Evolutionary conservation across 176 grass and related monocot species (phyloP), one percentile per base, ranked within the genome.

Genomic region (Neostapfia colusana): DNA sequence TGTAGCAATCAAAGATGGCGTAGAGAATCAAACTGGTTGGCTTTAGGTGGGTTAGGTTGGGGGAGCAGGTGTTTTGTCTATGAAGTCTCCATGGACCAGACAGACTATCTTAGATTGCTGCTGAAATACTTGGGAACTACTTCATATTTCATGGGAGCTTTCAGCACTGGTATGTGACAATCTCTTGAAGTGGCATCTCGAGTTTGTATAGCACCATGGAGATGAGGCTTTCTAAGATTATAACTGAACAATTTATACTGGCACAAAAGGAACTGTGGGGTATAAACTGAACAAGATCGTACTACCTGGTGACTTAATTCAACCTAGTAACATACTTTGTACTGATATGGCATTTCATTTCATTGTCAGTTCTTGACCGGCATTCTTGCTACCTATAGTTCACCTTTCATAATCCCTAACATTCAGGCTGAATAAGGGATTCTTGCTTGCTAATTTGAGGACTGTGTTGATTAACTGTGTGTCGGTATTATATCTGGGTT

Each of bases 231-330:
- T 1, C 12, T 25, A 11, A 57, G 10, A 53, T 36, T n/a, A n/a
- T n/a, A 68, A 31, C 44, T 70, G 45, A n/a, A 35, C 16, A 20
- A 6, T 53, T 73, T 4, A 9, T 4, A 9, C 15, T 49, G 57
- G 60, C 35, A 70, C 2, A 3, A 34, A 18, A 12, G 45, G 18
- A 34, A 57, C 8, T 3, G 12, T 7, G 46, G 27, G 42, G 28
- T 77, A 73, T 65, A 77, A 18, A 36, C 65, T 77, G 61, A 77
- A 37, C 7, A 16, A 37, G 50, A 77, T 18, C 31, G 2, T 18
- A 35, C 1, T 7, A 37, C 7, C 16, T 17, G 15, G 15, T 9
- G 5, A 20, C 5, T 28, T 16, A 0, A 28, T 31, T 58, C 10
- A 10, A 13, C 55, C 50, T 54, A 21, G 20, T 26, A 26, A 10